A percentile compares a stretch with the other conserved stretches of the same genome.
These are phyloP conservation scores for Zymoseptoria passerinii DNA, from an alignment of 2,329 filamentous ascomycete species.

Conservation along the genomic window DNA sequence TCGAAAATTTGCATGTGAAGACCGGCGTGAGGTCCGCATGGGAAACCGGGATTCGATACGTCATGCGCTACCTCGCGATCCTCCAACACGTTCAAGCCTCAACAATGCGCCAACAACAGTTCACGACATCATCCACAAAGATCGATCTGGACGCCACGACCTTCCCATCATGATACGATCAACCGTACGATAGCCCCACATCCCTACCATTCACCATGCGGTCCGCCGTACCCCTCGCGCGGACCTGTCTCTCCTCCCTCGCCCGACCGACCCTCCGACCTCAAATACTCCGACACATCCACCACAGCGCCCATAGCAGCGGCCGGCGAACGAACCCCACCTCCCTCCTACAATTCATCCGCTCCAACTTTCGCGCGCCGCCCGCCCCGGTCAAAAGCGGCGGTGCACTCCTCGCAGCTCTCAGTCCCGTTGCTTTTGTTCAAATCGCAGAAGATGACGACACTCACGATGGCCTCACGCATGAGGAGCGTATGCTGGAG, in stretches of 20 bases:
- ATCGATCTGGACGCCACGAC: neutral
- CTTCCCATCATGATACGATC: neutral
- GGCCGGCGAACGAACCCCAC: slow-evolving; percentile 18
- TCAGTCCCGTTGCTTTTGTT: slow-evolving; percentile 53
- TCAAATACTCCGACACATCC: slow-evolving; percentile 25
- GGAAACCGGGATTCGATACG: neutral
- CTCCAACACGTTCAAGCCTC: neutral
- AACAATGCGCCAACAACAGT: neutral
- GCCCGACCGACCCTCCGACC: slow-evolving; percentile 20
- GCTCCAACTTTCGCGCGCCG: slow-evolving; percentile 23
- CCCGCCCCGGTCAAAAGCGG: slow-evolving; percentile 30
- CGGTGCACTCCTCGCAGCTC: slow-evolving; percentile 32
- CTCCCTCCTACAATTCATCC: slow-evolving; percentile 15
- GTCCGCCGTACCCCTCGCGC: slow-evolving; percentile 19
- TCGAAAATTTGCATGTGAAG: neutral
- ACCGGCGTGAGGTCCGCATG: neutral
- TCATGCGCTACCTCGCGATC: neutral
- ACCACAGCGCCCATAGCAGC: slow-evolving; percentile 24
- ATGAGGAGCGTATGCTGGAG: slow-evolving; percentile 79
- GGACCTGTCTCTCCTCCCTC: slow-evolving; percentile 19
- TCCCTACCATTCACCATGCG: slow-evolving; percentile 17
- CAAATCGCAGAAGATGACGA: slow-evolving; percentile 46
- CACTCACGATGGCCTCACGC: slow-evolving; percentile 51
- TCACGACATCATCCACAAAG: neutral
- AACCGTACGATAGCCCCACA: neutral